Evolutionary conservation across 1,284 basidiomycete species (phyloP).

Genomic region (Ceratobasidium sp.): DNA sequence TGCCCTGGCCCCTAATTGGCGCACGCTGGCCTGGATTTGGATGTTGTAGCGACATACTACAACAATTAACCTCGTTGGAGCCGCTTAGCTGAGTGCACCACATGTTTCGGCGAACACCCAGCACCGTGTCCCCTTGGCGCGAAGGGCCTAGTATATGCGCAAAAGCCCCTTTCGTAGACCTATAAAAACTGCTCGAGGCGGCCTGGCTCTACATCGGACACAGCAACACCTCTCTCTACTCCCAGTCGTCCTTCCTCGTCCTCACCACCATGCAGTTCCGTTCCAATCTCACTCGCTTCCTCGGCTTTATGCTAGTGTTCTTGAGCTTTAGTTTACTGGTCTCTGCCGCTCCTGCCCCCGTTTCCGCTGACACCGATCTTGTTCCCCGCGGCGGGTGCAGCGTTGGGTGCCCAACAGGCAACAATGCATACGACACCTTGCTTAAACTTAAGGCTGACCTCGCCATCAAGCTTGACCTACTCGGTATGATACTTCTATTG

Average conservation of each 20-base stretch:
- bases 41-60: too few relatives aligned
- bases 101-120: too few relatives aligned
- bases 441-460: constrained; percentile 28
- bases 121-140: too few relatives aligned
- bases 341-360: constrained; percentile 28
- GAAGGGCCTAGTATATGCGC: constrained; percentile 11
- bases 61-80: too few relatives aligned
- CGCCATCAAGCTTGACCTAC: constrained; percentile 9
- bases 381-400: constrained; percentile 32
- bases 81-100: too few relatives aligned
- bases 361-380: neutral
- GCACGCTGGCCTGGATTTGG: too few relatives aligned
- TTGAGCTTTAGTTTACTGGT: constrained; percentile 28
- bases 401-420: constrained; percentile 23
- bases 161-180: neutral
- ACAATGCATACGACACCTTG: constrained; percentile 1
- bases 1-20: too few relatives aligned
- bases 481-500: neutral
- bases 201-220: constrained; percentile 20
- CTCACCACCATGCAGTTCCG: constrained; percentile 25
- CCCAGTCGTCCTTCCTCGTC: neutral
- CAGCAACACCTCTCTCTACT: neutral
- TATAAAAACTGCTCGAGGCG: constrained; percentile 26
- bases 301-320: constrained; percentile 15
- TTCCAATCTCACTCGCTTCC: constrained; percentile 33